Base-by-base conservation (phyloP, 2,329 filamentous ascomycete genomes). In the Incumbomyces delicatus region DNA sequence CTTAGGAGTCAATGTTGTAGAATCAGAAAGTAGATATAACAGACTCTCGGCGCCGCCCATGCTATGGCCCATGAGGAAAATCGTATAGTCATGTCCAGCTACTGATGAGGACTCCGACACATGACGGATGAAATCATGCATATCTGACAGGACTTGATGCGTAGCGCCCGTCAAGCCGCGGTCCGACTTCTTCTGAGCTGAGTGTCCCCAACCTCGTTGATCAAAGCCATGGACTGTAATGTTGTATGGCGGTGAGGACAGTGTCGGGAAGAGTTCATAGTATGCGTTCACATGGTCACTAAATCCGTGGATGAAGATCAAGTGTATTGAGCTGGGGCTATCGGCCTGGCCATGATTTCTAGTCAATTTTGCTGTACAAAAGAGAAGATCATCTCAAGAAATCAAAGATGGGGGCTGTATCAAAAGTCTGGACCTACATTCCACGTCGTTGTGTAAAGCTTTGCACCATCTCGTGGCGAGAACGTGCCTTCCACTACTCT, bases 271-370 rank as follows among this genome's bases (percentile, higher is more conserved):
- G 59, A 95, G 76, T 46, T 75, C 73, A 60, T 80, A 76, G 68
- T 95, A 94, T 49, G 80, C 77, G 65, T 85, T 80, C 63, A 85
- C 41, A 30, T 50, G 57, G 44, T 50, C 47, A 18, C 47, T 50
- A 73, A 89, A 95, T 58, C 89, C 89, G 67, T 95, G 89, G 53
- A 95, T 70, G 65, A 94, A 85, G 58, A 92, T 73, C 41, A 94
- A 64, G 55, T 85, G 84, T 31, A 88, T 88, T 58, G 30, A 14
- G 75, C 77, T 46, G 75, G 65, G 11, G 73, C 65, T n/a, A 13
- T 52, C 46, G 22, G 52, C 52, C 55, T 55, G 44, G 13, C 32
- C 34, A 37, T 4, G 14, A 18, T 33, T 17, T 29, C 13, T 31
- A 31, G 38, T 14, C 49, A 48, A 49, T 48, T 17, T 42, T 42